Evolutionary conservation across 805 yeast species (phyloP).

Genomic region (Cyberlindnera saturnus): DNA sequence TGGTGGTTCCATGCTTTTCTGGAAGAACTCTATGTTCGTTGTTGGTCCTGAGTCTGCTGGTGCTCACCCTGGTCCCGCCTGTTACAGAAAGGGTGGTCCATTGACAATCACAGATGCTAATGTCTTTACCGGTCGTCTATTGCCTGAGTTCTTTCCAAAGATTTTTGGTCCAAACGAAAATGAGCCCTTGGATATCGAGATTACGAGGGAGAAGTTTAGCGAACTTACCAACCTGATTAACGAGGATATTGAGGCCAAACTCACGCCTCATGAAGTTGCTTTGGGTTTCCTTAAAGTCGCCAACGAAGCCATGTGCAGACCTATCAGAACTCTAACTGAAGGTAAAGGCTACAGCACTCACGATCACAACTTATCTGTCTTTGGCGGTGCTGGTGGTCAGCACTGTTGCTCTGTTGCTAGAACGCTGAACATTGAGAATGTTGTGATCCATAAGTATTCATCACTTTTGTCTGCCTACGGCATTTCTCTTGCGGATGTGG

Average conservation of each 20-base stretch:
- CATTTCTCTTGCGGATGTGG: constrained; percentile 35
- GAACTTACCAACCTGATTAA: constrained; percentile 34
- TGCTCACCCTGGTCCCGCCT: constrained; percentile 44
- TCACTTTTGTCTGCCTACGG: constrained; percentile 44
- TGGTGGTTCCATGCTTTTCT: constrained; percentile 30
- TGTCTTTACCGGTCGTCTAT: constrained; percentile 34
- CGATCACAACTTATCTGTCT: constrained; percentile 38
- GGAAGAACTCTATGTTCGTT: constrained; percentile 31
- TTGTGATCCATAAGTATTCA: constrained; percentile 40
- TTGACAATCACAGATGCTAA: constrained; percentile 43
- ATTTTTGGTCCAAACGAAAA: constrained; percentile 40
- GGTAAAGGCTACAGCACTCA: constrained; percentile 38
- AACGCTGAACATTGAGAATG: constrained; percentile 34
- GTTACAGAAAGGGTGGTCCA: constrained; percentile 44
- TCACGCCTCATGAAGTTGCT: constrained; percentile 38
- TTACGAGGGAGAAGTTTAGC: constrained; percentile 29
- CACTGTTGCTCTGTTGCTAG: constrained; percentile 37
- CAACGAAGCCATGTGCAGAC: constrained; percentile 40
- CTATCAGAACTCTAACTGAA: constrained; percentile 41
- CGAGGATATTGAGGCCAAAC: constrained; percentile 24
- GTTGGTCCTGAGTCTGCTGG: constrained; percentile 45
- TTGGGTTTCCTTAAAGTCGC: constrained; percentile 42
- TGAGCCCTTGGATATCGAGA: constrained; percentile 31
- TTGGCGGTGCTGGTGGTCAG: constrained; percentile 49
- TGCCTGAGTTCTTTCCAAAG: constrained; percentile 37